Evolutionary conservation across 768 basidiomycete genomes (phyloP).

Genomic region (Filobasidium wieringae): DNA sequence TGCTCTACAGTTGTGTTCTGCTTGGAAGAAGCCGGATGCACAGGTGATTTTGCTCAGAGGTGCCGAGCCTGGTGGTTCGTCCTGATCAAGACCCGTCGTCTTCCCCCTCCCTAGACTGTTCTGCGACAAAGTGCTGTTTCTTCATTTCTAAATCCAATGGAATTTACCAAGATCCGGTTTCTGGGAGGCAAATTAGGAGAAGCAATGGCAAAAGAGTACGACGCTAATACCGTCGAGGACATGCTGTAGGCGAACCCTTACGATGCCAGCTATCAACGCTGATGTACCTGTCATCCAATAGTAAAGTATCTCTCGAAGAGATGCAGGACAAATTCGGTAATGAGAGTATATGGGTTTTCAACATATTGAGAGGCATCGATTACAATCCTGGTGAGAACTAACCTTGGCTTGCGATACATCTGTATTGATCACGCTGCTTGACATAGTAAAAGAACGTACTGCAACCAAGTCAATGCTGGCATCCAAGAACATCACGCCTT

Average conservation of each 20-base stretch:
- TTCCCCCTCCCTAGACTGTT: constrained; percentile 57
- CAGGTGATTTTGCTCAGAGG: no score
- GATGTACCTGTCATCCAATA: constrained; percentile 1
- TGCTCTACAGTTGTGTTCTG: constrained; percentile 59
- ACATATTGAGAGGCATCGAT: constrained; percentile 76
- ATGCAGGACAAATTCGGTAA: constrained; percentile 42
- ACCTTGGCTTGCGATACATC: neutral
- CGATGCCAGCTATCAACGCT: neutral
- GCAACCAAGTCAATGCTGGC: constrained; percentile 84
- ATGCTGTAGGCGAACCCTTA: constrained; percentile 53
- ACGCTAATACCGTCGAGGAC: constrained; percentile 79
- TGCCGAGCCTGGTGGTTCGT: no score
- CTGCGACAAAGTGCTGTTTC: constrained; percentile 73
- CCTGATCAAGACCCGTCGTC: no score
- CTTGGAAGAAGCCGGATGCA: constrained; percentile 77
- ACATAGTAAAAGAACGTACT: constrained; percentile 71
- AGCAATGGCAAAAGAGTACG: constrained; percentile 74
- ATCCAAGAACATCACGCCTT: constrained; percentile 79
- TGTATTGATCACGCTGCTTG: neutral
- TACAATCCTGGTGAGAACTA: constrained; percentile 58
- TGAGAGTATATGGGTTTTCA: constrained; percentile 71
- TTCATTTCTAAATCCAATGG: constrained; percentile 65
- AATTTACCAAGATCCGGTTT: constrained; percentile 93
- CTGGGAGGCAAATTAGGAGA: constrained; percentile 89
- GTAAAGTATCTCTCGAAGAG: constrained; percentile 38